Evolutionary conservation across 2,329 filamentous ascomycete species (phyloP), one percentile per base, ranked within the genome.

Genomic region (Diaporthe sp.): DNA sequence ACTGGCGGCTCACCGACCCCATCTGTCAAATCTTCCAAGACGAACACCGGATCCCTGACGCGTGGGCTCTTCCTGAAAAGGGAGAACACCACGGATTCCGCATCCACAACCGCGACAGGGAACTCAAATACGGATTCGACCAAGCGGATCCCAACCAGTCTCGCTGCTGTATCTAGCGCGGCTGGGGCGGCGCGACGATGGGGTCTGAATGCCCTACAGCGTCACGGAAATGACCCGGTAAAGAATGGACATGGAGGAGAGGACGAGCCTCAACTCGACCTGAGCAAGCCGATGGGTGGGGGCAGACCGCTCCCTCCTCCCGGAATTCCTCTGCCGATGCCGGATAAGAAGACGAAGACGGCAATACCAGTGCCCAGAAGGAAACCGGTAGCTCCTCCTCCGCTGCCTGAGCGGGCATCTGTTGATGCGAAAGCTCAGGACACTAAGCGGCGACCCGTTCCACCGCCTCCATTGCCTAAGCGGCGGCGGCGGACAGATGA

Each of bases 301-400:
- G 95, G 95, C 0, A 93, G 94, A 79, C 95, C 95, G 1, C 86
- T 98, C 25, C 95, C 95, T 62, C 95, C 95, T 12, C 94, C 94
- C 3, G 95, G 95, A 2, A 92, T 90, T 60, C 95, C 95, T 4
- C 87, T 98, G 1, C 95, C 95, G 2, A 90, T 88, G 57, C 93
- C 93, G 1, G 90, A 92, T 49, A 90, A 88, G 72, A 89, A 87
- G 75, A 88, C 90, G 9, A 91, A 90, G 80, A 89, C 88, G 65
- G 86, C 89, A 22, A 89, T 87, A 75, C 87, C 87, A 39, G 87
- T 92, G 1, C 90, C 92, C 4, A 92, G 91, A 81, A 88, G 93
- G n/a, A 95, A 93, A 79, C 88, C 91, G 2, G 84, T 93, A 12
- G 84, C 89, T 51, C 83, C 88, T 28, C 83, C 87, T 31, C 58